These are phyloP conservation scores for Talaromyces amestolkiae DNA, from an alignment of 2,329 filamentous ascomycete genomes.

Conservation along the genomic window DNA sequence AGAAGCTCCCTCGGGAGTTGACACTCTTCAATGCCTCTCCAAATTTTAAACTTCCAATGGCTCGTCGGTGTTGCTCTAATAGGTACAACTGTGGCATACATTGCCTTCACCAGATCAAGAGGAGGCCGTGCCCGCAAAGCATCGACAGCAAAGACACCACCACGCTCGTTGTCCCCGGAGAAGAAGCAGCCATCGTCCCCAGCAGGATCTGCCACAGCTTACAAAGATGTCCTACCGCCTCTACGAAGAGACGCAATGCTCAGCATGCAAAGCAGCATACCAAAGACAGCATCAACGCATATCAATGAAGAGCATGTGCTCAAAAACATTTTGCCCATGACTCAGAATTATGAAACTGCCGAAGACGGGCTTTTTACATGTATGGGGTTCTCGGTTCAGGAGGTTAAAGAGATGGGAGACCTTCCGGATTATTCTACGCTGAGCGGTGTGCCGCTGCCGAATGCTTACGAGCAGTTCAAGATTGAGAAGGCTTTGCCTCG, in stretches of 20 bases:
- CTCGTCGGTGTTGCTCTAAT: conserved; percentile 26
- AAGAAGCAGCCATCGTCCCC: conserved; percentile 36
- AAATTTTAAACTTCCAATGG: conserved; percentile 22
- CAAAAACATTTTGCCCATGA: conserved; percentile 42
- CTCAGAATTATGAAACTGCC: conserved; percentile 39
- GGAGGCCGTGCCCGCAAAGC: conserved; percentile 39
- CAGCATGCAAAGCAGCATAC: conserved; percentile 26
- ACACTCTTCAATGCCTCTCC: neutral
- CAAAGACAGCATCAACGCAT: conserved; percentile 21
- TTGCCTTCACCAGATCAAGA: conserved; percentile 31
- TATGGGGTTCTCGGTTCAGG: conserved; percentile 67
- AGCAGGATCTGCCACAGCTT: conserved; percentile 33
- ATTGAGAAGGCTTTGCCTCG: conserved; percentile 66
- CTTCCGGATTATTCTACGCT: conserved; percentile 77
- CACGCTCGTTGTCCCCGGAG: conserved; percentile 53
- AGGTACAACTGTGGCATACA: conserved; percentile 26
- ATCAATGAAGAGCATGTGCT: conserved; percentile 34
- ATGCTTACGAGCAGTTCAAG: conserved; percentile 63
- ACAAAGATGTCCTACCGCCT: conserved; percentile 54
- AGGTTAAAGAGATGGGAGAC: conserved; percentile 67
- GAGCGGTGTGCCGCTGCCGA: conserved; percentile 70
- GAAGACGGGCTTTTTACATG: conserved; percentile 53
- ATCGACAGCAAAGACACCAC: conserved; percentile 54
- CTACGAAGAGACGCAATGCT: conserved; percentile 49
- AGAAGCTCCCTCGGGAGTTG: neutral